A percentile compares a stretch with the other conserved stretches of the same genome.
phyloP scores from a whole-genome alignment of 768 basidiomycete genomes.

The Hericium erinaceus region DNA sequence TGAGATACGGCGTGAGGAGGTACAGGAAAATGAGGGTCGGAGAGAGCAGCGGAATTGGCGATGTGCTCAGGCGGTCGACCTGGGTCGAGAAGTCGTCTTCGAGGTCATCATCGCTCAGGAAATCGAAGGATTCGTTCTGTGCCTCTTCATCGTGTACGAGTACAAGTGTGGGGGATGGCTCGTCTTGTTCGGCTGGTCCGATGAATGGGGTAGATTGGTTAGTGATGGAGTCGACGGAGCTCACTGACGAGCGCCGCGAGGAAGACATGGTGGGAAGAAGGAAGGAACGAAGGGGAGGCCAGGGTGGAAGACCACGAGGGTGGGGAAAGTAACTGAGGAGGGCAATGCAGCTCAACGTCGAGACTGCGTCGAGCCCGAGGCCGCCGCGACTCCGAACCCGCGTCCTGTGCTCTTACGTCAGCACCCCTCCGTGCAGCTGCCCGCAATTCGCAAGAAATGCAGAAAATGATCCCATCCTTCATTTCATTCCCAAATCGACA shows the following conservation, averaged over 20 bases:
- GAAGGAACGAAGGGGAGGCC: neutral
- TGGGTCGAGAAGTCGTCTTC: slow-evolving; percentile 21
- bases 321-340: neutral
- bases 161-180: slow-evolving; percentile 43
- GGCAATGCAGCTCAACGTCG: neutral
- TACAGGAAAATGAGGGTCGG: slow-evolving; percentile 56
- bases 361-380: neutral
- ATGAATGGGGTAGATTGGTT: neutral
- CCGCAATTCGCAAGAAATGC: neutral
- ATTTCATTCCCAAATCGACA: neutral
- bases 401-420: neutral
- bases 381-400: neutral
- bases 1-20: slow-evolving; percentile 59
- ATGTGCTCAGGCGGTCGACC: slow-evolving; percentile 19
- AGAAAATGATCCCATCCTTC: neutral
- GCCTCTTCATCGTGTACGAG: slow-evolving; percentile 51
- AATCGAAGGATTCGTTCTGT: slow-evolving; percentile 20
- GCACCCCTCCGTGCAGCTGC: neutral
- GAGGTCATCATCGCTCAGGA: slow-evolving; percentile 38
- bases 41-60: slow-evolving; percentile 44
- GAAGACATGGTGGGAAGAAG: neutral
- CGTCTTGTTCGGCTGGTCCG: slow-evolving; percentile 20
- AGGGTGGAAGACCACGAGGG: neutral
- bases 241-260: neutral
- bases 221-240: neutral